Evolutionary conservation across 352 stramenopile species (phyloP), one percentile per base, ranked within the genome.

Genomic region (Globisporangium viniferum): DNA sequence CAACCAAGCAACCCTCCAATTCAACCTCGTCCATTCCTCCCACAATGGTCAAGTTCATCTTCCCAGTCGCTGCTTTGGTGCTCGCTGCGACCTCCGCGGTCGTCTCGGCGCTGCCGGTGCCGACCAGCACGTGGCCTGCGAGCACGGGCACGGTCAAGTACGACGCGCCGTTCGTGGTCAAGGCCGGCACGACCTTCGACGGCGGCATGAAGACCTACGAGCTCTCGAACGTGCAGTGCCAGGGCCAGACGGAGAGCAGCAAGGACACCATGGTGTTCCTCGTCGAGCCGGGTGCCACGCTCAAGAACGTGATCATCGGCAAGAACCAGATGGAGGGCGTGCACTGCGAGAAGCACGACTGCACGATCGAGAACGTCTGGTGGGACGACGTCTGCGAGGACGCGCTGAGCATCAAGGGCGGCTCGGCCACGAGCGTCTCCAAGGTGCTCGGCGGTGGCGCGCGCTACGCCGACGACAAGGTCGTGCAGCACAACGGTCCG

Each of bases 181-280:
- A 67, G 39, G 57, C 56, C 0, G 73, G 68, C 22, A 44, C 53
- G 22, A 48, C 61, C 12, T 81, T 80, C 54, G 76, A 81, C 39
- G 76, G 77, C 20, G 63, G 69, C 33, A 77, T 77, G 71, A 72
- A 81, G 67, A 81, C 67, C 6, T 79, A 74, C 65, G 73, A 83
- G 44, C 61, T 63, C 59, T 62, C 66, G 44, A 67, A 67, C 54
- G 41, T 71, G 18, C 22, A 62, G 62, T 73, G 70, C 56, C 18
- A 64, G 24, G 64, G 58, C 3, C 66, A 78, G 46, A 65, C 57
- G 24, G 75, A 77, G 57, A 64, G 65, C 27, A 59, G 65, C 35
- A 41, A 61, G 35, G 36, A 59, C 8, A 58, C 53, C 18, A 65
- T 67, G 22, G 61, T 81, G 15, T 78, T 78, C 63, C 29, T 75